These are phyloP conservation scores for Juglanconis oblonga DNA, from an alignment of 2,329 filamentous ascomycete genomes.

Conservation along the genomic window DNA sequence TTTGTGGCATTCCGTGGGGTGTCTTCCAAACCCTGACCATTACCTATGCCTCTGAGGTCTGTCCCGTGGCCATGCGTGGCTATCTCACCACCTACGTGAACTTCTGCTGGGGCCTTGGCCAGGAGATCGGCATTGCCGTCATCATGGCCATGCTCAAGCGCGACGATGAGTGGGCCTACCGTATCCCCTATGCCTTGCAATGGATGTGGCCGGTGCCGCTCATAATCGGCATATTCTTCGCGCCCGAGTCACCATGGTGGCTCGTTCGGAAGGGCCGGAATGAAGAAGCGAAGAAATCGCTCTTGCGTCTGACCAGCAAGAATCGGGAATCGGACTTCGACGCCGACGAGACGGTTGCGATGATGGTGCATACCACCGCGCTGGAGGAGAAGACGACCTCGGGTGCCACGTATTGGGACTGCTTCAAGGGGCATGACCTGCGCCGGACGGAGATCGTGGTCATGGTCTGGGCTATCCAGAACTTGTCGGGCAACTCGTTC, in stretches of 20 bases:
- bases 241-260: constrained; percentile 73
- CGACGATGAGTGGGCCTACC: constrained; percentile 61
- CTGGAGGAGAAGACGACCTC: constrained; percentile 73
- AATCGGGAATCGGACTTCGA: constrained; percentile 70
- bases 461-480: constrained; percentile 63
- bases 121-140: constrained; percentile 71
- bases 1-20: constrained; percentile 63
- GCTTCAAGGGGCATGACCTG: constrained; percentile 75
- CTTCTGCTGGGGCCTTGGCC: constrained; percentile 75
- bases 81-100: constrained; percentile 74
- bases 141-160: constrained; percentile 66
- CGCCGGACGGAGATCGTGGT: constrained; percentile 74
- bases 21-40: constrained; percentile 57
- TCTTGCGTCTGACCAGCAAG: constrained; percentile 63
- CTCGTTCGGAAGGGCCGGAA: constrained; percentile 65
- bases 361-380: constrained; percentile 89
- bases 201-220: constrained; percentile 76
- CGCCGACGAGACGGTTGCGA: constrained; percentile 79
- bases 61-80: constrained; percentile 67
- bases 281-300: constrained; percentile 63
- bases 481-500: constrained; percentile 61
- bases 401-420: constrained; percentile 75
- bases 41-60: constrained; percentile 70
- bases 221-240: constrained; percentile 63
- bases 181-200: constrained; percentile 70